A percentile compares a stretch with the other conserved stretches of the same genome.
These are phyloP conservation scores for Trapa bicornis DNA, from an alignment of 345 rosid species.

Conservation along the genomic window DNA sequence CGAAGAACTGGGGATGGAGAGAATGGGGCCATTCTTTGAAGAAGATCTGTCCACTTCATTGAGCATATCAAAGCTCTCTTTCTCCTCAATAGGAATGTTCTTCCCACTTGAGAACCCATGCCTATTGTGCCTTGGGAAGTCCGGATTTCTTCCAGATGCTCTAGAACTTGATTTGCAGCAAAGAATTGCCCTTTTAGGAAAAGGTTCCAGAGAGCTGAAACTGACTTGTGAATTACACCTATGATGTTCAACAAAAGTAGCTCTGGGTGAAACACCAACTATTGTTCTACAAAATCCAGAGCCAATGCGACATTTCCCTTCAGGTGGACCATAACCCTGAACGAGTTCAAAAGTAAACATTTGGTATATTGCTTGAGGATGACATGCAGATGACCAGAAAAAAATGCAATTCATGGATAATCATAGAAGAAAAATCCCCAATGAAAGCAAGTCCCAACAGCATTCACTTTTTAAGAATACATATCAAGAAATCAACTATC, in stretches of 20 bases:
- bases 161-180: conserved; percentile 50
- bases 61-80: conserved; percentile 32
- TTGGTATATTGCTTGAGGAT: background rate
- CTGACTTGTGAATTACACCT: conserved; percentile 19
- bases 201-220: conserved; percentile 24
- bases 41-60: conserved; percentile 47
- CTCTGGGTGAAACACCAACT: conserved; percentile 21
- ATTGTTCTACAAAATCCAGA: conserved; percentile 39
- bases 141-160: conserved; percentile 56
- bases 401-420: too few species aligned
- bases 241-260: conserved; percentile 20
- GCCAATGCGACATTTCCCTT: conserved; percentile 28
- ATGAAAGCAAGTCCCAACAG: background rate
- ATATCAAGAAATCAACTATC: background rate
- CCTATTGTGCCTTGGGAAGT: conserved; percentile 51
- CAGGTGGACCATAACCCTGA: conserved; percentile 52
- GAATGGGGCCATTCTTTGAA: conserved; percentile 51
- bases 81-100: conserved; percentile 48
- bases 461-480: background rate
- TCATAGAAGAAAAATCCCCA: background rate
- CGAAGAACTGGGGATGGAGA: conserved; percentile 44
- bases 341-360: background rate
- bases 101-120: conserved; percentile 46
- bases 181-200: conserved; percentile 23
- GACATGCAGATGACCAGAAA: background rate